Evolutionary conservation across 2,329 filamentous ascomycete species (phyloP), one percentile per base, ranked within the genome.

Genomic region (Colletotrichum spinosum): DNA sequence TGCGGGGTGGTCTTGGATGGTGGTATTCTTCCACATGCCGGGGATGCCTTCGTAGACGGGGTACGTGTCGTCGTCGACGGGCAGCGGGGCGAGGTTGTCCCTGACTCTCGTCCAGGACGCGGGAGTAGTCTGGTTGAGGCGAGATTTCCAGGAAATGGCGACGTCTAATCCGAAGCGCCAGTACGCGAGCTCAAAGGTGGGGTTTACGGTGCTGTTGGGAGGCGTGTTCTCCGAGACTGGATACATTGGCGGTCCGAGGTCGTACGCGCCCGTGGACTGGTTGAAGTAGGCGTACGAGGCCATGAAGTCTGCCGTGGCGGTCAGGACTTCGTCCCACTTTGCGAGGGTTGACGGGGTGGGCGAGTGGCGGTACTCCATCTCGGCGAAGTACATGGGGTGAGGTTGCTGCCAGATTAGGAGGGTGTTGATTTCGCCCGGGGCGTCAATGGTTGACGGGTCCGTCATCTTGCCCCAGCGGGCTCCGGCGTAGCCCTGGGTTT

Each of bases 331-430:
- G 59, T 88, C 82, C 87, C 87, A 89, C 39, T 80, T 81, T 45
- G 71, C 54, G 6, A 89, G 72, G 0, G 81, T 86, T 5, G 75
- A 72, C 3, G 73, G 57, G 8, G 74, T 78, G 0, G 83, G 80
- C 56, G 77, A 81, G 0, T 78, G 78, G 25, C 83, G 78, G 69
- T 84, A 88, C 70, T 86, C 83, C 15, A 83, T 74, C 71, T 88
- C 86, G 0, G 86, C 87, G 69, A 88, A 86, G 70, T 86, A 86
- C 79, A 88, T 84, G 0, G 83, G 79, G 71, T 89, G 87, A 8
- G 86, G 86, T 69, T 88, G 87, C 69, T 89, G 87, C 87, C 87
- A 89, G 61, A 88, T 84, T 3, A 90, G 76, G 2, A 89, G 75
- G 9, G 81, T 83, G 71, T 89, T 89, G 71, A 89, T 88, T 67